A percentile compares a stretch with the other conserved stretches of the same genome.
phyloP scores from a whole-genome alignment of 352 stramenopile genomes.

The Globisporangium solare region DNA sequence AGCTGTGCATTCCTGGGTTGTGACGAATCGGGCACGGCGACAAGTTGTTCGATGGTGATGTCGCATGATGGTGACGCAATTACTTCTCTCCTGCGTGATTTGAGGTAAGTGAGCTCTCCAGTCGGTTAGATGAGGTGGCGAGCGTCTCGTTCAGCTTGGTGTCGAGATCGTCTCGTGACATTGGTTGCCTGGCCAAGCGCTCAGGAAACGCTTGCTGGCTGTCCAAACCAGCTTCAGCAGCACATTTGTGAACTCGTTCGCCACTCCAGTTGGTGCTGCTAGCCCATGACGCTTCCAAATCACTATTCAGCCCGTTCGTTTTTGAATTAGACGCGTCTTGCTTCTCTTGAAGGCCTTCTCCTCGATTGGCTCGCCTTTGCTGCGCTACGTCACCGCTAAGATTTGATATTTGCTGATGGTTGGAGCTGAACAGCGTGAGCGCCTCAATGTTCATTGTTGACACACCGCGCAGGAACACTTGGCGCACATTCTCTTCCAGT shows the following conservation, averaged over 20 bases:
- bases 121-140: slow-evolving; percentile 8
- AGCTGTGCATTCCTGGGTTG: neutral
- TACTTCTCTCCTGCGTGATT: neutral
- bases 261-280: no score
- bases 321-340: no score
- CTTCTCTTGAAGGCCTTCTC: no score
- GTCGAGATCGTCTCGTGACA: slow-evolving; percentile 8
- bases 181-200: slow-evolving; percentile 3
- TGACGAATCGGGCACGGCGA: neutral
- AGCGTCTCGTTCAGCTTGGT: slow-evolving; percentile 8
- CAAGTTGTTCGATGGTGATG: neutral
- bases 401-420: slow-evolving; percentile 20
- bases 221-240: neutral
- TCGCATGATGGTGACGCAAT: neutral
- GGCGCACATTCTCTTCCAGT: slow-evolving; percentile 55
- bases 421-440: slow-evolving; percentile 52
- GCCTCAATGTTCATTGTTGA: slow-evolving; percentile 81
- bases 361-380: no score
- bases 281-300: no score
- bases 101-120: slow-evolving; percentile 7
- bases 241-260: no score
- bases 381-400: slow-evolving; percentile 1
- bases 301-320: no score
- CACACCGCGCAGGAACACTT: slow-evolving; percentile 64
- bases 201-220: neutral